Base-by-base conservation (phyloP, 108 stramenopile genomes). In the Pseudonitzschia multiseries region DNA sequence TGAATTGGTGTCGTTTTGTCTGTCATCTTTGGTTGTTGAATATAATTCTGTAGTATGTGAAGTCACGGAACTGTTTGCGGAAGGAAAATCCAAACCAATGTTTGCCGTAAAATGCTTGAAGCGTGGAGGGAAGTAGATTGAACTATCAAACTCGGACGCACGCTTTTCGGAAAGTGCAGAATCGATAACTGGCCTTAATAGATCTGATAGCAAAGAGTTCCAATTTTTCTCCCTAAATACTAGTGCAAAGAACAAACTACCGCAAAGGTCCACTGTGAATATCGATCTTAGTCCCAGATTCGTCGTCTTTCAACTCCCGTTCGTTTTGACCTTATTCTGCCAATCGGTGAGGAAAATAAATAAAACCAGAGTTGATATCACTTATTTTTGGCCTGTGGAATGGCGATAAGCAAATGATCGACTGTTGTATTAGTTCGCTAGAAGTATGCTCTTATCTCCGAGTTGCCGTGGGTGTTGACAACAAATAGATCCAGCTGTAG, bases 1-100 rank as follows among this genome's bases (percentile, higher is more conserved):
- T 65, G 64, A 41, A 65, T 65, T 41, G 31, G 40, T 65, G 2
- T 44, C 24, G 6, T 50, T n/a, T 67, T 50, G 44, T 50, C 43
- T 27, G 4, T 22, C 66, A 48, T 67, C 17, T 56, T 56, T 56
- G 4, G 14, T 14, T 48, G 18, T 18, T 14, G 46, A 48, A 48
- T 48, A 2, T 2, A 14, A 18, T 48, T n/a, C 46, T 5, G 13
- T 14, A 5, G 14, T 3, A 48, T 18, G 46, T 8, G 46, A 18
- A 8, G 46, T 14, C 12, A 14, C 2, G 12, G 18, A 48, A 48
- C 46, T 18, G 14, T 48, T 48, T 14, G 46, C 17, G 46, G 17
- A 48, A 48, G 18, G 46, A 48, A 48, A 48, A 14, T 2, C 46
- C 18, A 48, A 10, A 5, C 17, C 46, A 48, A 48, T 48, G 13